phyloP scores from a whole-genome alignment of 2,329 filamentous ascomycete species.

The Ceratocystis smalleyi region DNA sequence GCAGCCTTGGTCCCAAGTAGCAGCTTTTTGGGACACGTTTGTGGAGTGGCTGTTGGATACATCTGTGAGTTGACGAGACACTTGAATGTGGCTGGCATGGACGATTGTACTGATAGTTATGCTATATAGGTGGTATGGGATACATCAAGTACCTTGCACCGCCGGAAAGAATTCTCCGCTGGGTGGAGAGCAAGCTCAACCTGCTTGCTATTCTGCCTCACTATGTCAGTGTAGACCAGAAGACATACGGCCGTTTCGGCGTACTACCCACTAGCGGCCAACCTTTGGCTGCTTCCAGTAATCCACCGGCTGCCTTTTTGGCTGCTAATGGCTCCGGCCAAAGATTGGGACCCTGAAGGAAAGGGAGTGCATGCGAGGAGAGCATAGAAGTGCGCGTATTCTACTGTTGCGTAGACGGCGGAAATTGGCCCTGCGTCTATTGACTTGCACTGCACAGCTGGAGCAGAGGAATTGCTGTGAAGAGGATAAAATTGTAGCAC shows the following conservation, averaged over 20 bases:
- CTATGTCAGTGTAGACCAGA: slow-evolving; percentile 89
- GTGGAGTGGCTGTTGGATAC: slow-evolving; percentile 72
- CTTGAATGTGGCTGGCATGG: not conserved
- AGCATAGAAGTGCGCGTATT: not conserved
- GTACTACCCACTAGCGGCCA: slow-evolving; percentile 51
- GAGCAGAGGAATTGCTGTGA: not conserved
- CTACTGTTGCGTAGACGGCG: too few relatives aligned
- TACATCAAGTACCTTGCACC: slow-evolving; percentile 82
- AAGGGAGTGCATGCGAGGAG: slow-evolving; percentile 20
- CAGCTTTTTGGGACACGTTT: slow-evolving; percentile 74
- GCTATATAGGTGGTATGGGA: slow-evolving; percentile 54
- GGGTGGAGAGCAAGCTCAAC: slow-evolving; percentile 78
- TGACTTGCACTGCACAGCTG: not conserved
- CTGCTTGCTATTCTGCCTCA: slow-evolving; percentile 70
- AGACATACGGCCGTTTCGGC: slow-evolving; percentile 85
- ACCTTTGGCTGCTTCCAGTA: slow-evolving; percentile 22
- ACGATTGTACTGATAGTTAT: not conserved
- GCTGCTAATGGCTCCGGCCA: slow-evolving; percentile 39
- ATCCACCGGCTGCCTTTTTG: slow-evolving; percentile 43
- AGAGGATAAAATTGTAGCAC: not conserved
- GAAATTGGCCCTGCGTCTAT: too few relatives aligned
- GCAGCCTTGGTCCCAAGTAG: slow-evolving; percentile 65
- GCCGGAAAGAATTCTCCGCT: slow-evolving; percentile 73
- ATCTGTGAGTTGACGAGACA: slow-evolving; percentile 43
- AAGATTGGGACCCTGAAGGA: slow-evolving; percentile 49